phyloP scores from a whole-genome alignment of 139 green algal species.

The Prasinococcaceae sp. region DNA sequence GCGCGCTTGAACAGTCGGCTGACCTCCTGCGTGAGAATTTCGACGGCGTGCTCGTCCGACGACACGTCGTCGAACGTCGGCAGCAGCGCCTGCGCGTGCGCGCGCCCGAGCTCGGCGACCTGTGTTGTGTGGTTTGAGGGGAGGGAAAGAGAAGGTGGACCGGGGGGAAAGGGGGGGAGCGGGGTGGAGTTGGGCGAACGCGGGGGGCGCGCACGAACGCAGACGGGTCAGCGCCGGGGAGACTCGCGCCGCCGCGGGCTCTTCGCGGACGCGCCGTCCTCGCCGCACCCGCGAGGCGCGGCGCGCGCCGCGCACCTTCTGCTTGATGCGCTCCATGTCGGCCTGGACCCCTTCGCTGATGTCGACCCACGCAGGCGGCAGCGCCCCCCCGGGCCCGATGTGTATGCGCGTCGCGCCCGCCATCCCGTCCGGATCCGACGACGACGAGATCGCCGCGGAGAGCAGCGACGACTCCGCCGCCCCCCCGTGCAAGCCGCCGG shows the following conservation, averaged over 20 bases:
- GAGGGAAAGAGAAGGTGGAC: too few relatives aligned
- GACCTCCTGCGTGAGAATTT: slow-evolving; percentile 29
- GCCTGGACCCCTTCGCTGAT: slow-evolving; percentile 14
- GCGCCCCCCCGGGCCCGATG: not conserved
- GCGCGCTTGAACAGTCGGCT: slow-evolving; percentile 23
- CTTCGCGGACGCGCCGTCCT: too few relatives aligned
- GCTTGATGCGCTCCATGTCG: slow-evolving; percentile 15
- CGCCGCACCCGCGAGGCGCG: too few relatives aligned
- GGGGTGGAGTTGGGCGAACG: too few relatives aligned
- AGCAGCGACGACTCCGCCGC: not conserved
- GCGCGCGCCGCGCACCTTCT: too few relatives aligned
- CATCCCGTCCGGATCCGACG: not conserved
- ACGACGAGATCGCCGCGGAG: not conserved
- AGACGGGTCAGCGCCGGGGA: too few relatives aligned
- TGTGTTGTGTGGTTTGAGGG: too few relatives aligned
- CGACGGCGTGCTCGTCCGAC: slow-evolving; percentile 22
- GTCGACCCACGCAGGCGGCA: slow-evolving; percentile 25
- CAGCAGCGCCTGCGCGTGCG: slow-evolving; percentile 24
- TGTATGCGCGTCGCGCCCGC: not conserved
- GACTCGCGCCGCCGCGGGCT: too few relatives aligned
- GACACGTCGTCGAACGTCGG: slow-evolving; percentile 28
- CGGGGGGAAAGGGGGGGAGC: too few relatives aligned
- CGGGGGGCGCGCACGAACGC: too few relatives aligned
- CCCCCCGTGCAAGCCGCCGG: slow-evolving; percentile 5
- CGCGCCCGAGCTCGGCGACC: slow-evolving; percentile 27